phyloP scores from a whole-genome alignment of 192 early-diverging fungal genomes.

The Gaertneriomyces sp. region DNA sequence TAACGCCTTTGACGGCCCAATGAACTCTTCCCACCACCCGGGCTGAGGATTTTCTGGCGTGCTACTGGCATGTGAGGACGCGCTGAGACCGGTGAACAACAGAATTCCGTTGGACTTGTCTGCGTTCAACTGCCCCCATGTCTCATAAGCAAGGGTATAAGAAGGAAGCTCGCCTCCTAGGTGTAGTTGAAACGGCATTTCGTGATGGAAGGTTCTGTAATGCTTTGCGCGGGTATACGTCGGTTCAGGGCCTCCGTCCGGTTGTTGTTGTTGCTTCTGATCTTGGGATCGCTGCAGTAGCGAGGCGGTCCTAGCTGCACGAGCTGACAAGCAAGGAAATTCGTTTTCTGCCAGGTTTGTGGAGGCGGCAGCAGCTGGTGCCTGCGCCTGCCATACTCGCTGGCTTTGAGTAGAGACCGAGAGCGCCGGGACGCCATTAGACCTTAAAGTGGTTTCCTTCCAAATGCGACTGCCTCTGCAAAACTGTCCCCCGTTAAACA shows the following conservation, averaged over 20 bases:
- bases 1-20: conserved; percentile 84
- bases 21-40: conserved; percentile 99
- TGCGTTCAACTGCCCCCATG: conserved; percentile 89
- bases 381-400: too few species aligned
- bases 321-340: too few species aligned
- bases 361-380: too few species aligned
- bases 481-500: too few species aligned
- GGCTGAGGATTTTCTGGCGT: conserved; percentile 69
- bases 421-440: too few species aligned
- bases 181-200: conserved; percentile 67
- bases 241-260: conserved; percentile 73
- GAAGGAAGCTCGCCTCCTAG: conserved; percentile 76
- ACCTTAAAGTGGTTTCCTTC: too few species aligned
- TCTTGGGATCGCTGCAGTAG: too few species aligned
- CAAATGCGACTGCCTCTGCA: too few species aligned
- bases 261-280: too few species aligned
- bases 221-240: conserved; percentile 74
- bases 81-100: conserved; percentile 92
- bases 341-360: too few species aligned
- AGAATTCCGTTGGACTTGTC: conserved; percentile 81
- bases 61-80: conserved; percentile 85
- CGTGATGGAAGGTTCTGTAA: conserved; percentile 63
- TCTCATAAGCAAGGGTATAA: conserved; percentile 89
- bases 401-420: too few species aligned
- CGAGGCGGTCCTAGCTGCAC: too few species aligned